phyloP scores from a whole-genome alignment of 331 rosid species.

The Erythrophleum ivorense region DNA sequence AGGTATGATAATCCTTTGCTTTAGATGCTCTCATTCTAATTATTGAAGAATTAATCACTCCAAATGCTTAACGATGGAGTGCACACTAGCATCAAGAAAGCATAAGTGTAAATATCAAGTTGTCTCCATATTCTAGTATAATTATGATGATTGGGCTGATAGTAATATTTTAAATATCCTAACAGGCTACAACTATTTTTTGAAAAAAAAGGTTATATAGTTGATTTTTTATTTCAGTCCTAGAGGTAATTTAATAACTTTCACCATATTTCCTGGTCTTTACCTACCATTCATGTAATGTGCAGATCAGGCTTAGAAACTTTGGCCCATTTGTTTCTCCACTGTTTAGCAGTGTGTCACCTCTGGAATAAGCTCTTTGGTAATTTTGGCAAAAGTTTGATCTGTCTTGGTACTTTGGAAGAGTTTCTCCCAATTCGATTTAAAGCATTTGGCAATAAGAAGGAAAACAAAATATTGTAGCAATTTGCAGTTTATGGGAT shows the following conservation, averaged over 20 bases:
- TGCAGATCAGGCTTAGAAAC: neutral
- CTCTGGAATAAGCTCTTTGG: neutral
- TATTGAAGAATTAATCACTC: neutral
- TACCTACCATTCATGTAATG: neutral
- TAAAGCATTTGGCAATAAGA: neutral
- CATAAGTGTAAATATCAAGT: neutral
- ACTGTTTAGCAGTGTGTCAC: neutral
- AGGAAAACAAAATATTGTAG: neutral
- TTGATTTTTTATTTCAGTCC: neutral
- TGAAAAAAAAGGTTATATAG: neutral
- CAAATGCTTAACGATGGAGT: neutral
- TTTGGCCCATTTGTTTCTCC: neutral
- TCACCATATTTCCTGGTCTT: neutral
- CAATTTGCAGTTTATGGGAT: neutral
- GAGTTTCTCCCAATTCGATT: neutral
- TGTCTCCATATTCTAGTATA: neutral
- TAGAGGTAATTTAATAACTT: neutral
- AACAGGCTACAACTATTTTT: neutral
- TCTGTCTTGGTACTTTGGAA: neutral
- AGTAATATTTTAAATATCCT: neutral
- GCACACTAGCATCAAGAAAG: neutral
- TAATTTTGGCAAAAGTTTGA: neutral
- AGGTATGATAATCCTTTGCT: conserved; percentile 26
- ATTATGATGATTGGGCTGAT: neutral
- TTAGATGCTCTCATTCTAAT: conserved; percentile 2